These are phyloP conservation scores for Trichoderma asperellum DNA, from an alignment of 2,329 filamentous ascomycete genomes.

Conservation along the genomic window DNA sequence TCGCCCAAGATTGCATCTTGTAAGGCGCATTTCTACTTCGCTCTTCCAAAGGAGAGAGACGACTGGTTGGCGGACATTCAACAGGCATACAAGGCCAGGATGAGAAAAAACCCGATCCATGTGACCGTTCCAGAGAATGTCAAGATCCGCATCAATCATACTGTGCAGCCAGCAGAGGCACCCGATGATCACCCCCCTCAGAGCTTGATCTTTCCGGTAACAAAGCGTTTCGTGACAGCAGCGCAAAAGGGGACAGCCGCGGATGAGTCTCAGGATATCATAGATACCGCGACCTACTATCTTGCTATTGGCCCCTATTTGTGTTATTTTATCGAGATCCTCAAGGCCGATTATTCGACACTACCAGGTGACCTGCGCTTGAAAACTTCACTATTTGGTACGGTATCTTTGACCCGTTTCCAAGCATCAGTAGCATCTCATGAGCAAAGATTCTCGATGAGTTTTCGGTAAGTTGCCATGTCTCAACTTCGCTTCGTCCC, in stretches of 20 bases:
- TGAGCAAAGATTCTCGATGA: constrained; percentile 60
- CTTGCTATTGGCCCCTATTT: constrained; percentile 58
- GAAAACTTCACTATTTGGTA: constrained; percentile 55
- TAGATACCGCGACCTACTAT: constrained; percentile 58
- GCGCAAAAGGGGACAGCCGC: constrained; percentile 47
- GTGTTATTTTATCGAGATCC: constrained; percentile 57
- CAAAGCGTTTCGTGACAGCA: constrained; percentile 51
- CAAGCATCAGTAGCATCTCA: constrained; percentile 55
- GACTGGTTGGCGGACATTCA: constrained; percentile 55
- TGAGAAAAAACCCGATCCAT: constrained; percentile 43
- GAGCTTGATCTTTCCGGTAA: constrained; percentile 55
- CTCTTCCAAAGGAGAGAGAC: constrained; percentile 53
- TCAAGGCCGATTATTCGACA: constrained; percentile 49
- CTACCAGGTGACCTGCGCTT: constrained; percentile 53
- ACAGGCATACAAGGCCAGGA: constrained; percentile 45
- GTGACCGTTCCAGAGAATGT: constrained; percentile 52
- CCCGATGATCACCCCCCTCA: constrained; percentile 36
- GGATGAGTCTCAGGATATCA: constrained; percentile 50
- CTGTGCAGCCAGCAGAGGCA: constrained; percentile 51
- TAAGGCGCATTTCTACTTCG: constrained; percentile 55
- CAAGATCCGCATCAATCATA: constrained; percentile 50
- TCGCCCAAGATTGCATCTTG: constrained; percentile 51
- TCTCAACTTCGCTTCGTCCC: neutral
- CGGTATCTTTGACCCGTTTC: constrained; percentile 57
- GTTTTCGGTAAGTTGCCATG: constrained; percentile 52